Evolutionary conservation across 805 yeast species (phyloP), one percentile per base, ranked within the genome.

Genomic region (Pachysolen tannophilus): DNA sequence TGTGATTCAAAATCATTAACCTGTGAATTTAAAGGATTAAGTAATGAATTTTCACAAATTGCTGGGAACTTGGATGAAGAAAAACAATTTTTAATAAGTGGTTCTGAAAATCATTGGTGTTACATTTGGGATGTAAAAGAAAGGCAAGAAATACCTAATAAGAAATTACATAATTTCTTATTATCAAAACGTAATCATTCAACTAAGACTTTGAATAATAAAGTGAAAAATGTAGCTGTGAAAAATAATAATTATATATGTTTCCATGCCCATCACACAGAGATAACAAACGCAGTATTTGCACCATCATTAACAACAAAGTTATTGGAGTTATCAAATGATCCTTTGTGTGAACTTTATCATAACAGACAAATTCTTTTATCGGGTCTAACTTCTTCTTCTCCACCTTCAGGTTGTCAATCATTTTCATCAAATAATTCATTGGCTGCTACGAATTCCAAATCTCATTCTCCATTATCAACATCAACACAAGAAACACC

Each of bases 91-190:
- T 68, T 87, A 5, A 67, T 87, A 7, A 67, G 82, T 6, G 95
- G 95, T 0, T 82, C 94, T 9, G 96, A 88, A 52, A 92, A 88
- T 57, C 85, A 83, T 45, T 77, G 87, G 77, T 73, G 83, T 10
- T 88, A 87, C 49, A 60, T 84, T 9, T 90, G 97, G 97, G 68
- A 70, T 37, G 55, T 69, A 8, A 42, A 51, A 16, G 58, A 54
- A 28, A 50, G 50, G 5, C 53, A 44, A 16, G 33, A 38, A 16
- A 38, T 47, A 32, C 50, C 45, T 30, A 48, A 45, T 26, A 25
- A 43, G 14, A 46, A 46, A 16, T 34, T 26, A 6, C 28, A 32
- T 20, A 28, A 37, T 15, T 32, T 26, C 4, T 32, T 34, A 10
- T n/a, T n/a, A n/a, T n/a, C n/a, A n/a, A 31, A 31, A 30, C 34